phyloP scores from a whole-genome alignment of 352 stramenopile genomes.

The Phytophthora crassamura region DNA sequence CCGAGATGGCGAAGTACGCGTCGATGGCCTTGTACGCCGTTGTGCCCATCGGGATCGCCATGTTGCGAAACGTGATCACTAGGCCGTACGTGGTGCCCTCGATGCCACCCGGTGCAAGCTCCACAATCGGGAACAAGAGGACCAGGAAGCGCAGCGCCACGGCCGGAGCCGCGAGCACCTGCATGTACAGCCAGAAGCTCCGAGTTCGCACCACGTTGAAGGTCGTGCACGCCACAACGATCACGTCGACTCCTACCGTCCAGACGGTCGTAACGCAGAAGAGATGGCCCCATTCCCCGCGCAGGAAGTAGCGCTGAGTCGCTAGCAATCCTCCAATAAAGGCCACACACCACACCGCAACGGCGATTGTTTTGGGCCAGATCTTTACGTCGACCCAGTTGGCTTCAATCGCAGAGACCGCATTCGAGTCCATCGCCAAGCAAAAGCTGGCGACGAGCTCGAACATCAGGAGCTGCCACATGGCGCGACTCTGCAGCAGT shows the following conservation, averaged over 20 bases:
- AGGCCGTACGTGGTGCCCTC: conserved; percentile 71
- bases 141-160: conserved; percentile 58
- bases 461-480: conserved; percentile 84
- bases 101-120: conserved; percentile 60
- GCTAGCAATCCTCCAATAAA: conserved; percentile 66
- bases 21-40: conserved; percentile 52
- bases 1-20: conserved; percentile 49
- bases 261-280: conserved; percentile 63
- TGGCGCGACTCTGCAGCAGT: conserved; percentile 64
- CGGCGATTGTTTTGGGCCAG: conserved; percentile 57
- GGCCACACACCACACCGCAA: conserved; percentile 57
- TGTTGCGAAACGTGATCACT: conserved; percentile 68
- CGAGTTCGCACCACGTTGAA: conserved; percentile 57
- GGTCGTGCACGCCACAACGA: conserved; percentile 54
- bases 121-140: conserved; percentile 59
- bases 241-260: conserved; percentile 59
- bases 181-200: conserved; percentile 68
- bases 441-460: conserved; percentile 68
- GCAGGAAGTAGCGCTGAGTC: conserved; percentile 64
- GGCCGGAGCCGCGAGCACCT: conserved; percentile 50
- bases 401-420: conserved; percentile 52
- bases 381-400: conserved; percentile 63
- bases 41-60: conserved; percentile 54
- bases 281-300: conserved; percentile 55
- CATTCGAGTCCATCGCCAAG: conserved; percentile 55